Evolutionary conservation across 2,329 filamentous ascomycete species (phyloP).

Genomic region (Diplodia sapinea): DNA sequence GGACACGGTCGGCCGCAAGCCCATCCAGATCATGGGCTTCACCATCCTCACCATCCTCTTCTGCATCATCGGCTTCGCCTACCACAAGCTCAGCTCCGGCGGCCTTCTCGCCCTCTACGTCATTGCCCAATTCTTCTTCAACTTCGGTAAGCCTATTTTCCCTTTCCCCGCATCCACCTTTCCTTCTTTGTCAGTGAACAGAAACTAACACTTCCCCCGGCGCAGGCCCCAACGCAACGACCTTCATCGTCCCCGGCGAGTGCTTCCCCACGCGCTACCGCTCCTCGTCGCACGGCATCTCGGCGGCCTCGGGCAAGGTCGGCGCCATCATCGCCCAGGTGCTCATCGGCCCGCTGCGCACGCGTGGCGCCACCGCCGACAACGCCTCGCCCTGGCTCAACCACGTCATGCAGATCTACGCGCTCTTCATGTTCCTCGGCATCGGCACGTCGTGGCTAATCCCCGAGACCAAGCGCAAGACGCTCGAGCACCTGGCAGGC

Average conservation of each 20-base stretch:
- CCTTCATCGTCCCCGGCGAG: slow-evolving; percentile 59
- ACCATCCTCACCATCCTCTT: slow-evolving; percentile 56
- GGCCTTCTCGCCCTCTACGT: slow-evolving; percentile 56
- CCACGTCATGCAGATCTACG: slow-evolving; percentile 78
- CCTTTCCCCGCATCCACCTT: slow-evolving; percentile 34
- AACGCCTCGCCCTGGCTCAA: slow-evolving; percentile 69
- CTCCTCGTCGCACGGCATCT: slow-evolving; percentile 56
- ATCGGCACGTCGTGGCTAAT: slow-evolving; percentile 72
- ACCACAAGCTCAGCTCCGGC: slow-evolving; percentile 50
- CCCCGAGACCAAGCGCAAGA: slow-evolving; percentile 76
- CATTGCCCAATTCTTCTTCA: slow-evolving; percentile 59
- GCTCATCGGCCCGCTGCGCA: slow-evolving; percentile 57
- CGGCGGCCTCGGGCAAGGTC: slow-evolving; percentile 56
- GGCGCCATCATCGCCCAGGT: slow-evolving; percentile 58
- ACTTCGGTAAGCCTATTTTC: slow-evolving; percentile 50
- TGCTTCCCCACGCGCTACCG: slow-evolving; percentile 59
- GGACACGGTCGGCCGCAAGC: slow-evolving; percentile 77
- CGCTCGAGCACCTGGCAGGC: slow-evolving; percentile 72
- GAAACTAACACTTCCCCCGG: background rate
- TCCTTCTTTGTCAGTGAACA: no score
- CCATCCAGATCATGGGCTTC: slow-evolving; percentile 70
- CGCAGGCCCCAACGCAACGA: slow-evolving; percentile 54
- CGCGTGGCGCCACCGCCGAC: slow-evolving; percentile 59
- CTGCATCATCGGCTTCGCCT: slow-evolving; percentile 57
- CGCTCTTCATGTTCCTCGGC: slow-evolving; percentile 79